phyloP scores from a whole-genome alignment of 768 basidiomycete genomes.

The Pleurotus ostreatus region DNA sequence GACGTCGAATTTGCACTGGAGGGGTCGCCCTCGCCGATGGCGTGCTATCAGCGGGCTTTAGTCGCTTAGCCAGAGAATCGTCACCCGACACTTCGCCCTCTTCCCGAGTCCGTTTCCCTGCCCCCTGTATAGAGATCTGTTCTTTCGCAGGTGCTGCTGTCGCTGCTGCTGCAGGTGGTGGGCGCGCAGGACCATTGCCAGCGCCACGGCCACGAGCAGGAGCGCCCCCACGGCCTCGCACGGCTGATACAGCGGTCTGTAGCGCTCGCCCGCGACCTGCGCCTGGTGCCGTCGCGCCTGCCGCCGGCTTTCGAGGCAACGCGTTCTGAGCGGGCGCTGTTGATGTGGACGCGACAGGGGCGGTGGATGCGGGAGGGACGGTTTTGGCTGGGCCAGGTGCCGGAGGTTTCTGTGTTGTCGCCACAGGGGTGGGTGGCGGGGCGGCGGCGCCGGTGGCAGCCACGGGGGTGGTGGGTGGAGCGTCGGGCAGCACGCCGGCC shows the following conservation, averaged over 20 bases:
- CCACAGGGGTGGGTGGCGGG: slow-evolving; percentile 20
- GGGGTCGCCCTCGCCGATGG: not conserved
- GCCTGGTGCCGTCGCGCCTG: slow-evolving; percentile 7
- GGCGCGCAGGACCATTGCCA: slow-evolving; percentile 34
- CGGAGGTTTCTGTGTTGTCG: slow-evolving; percentile 23
- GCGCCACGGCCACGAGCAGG: slow-evolving; percentile 18
- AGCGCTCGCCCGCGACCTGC: slow-evolving; percentile 13
- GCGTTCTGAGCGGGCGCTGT: not conserved
- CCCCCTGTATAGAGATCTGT: slow-evolving; percentile 59
- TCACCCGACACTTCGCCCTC: slow-evolving; percentile 40
- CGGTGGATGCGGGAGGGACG: slow-evolving; percentile 11
- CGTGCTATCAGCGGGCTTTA: slow-evolving; percentile 48
- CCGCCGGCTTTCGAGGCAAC: slow-evolving; percentile 16
- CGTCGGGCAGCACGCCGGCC: slow-evolving; percentile 40
- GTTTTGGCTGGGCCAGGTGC: slow-evolving; percentile 14
- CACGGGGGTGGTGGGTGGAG: slow-evolving; percentile 18
- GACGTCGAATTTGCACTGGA: slow-evolving; percentile 3
- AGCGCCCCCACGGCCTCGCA: not conserved
- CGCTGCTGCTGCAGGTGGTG: slow-evolving; percentile 27
- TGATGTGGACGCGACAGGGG: slow-evolving; percentile 1
- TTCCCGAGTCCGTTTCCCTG: slow-evolving; percentile 61
- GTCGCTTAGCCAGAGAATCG: slow-evolving; percentile 61
- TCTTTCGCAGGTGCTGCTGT: slow-evolving; percentile 14
- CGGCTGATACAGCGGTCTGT: slow-evolving; percentile 17
- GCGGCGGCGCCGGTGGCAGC: slow-evolving; percentile 23